Percentiles rank a stretch among this genome's conserved stretches.
Evolutionary conservation across 176 grass and related monocot genomes (phyloP).

Genomic region (Typha latifolia): DNA sequence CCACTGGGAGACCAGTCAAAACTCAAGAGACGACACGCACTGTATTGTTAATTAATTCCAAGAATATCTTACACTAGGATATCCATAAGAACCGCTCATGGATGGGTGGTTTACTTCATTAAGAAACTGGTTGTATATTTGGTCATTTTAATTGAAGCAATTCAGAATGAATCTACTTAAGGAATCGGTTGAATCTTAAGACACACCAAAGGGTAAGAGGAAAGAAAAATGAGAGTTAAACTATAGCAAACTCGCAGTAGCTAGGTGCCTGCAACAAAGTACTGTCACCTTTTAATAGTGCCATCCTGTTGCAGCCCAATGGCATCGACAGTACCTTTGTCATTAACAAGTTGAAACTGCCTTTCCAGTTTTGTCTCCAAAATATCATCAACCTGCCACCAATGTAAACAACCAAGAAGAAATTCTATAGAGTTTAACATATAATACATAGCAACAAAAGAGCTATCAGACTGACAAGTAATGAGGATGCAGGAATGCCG

Average conservation of each 20-base stretch:
- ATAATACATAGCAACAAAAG: not conserved
- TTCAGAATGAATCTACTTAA: not conserved
- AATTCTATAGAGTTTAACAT: not conserved
- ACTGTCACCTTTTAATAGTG: conserved; percentile 67
- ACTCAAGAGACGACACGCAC: too few species aligned
- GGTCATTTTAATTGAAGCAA: too few species aligned
- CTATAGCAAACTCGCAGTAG: not conserved
- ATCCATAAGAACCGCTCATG: too few species aligned
- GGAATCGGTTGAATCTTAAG: too few species aligned
- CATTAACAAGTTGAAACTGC: conserved; percentile 86
- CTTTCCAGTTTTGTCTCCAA: conserved; percentile 85
- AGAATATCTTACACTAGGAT: too few species aligned
- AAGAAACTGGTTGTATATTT: too few species aligned
- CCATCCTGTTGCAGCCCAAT: conserved; percentile 82
- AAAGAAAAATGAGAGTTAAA: not conserved
- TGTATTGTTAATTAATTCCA: too few species aligned
- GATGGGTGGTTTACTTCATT: too few species aligned
- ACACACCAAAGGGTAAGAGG: not conserved
- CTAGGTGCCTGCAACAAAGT: not conserved
- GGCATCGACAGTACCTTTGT: conserved; percentile 87
- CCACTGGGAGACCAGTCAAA: too few species aligned
- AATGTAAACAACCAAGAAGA: not conserved
- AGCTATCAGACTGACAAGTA: not conserved
- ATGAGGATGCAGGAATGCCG: too few species aligned
- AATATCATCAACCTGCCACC: conserved; percentile 84